These are phyloP conservation scores for Ophiostoma piceae DNA, from an alignment of 2,329 filamentous ascomycete species.

Conservation along the genomic window DNA sequence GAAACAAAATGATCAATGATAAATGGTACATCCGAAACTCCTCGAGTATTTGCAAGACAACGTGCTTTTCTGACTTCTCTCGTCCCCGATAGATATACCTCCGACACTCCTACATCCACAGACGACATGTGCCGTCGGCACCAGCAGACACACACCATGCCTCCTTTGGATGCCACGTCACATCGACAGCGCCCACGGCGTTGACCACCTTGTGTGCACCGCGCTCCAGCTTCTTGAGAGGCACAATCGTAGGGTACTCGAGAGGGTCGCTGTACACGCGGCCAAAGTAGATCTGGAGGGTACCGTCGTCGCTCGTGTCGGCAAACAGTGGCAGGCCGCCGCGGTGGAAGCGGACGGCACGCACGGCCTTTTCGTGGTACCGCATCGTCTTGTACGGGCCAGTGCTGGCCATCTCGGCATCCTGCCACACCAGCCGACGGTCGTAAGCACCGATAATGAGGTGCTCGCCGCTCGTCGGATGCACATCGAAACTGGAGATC, in stretches of 20 bases:
- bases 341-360: conserved; percentile 81
- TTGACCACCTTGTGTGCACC: conserved; percentile 76
- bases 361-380: conserved; percentile 88
- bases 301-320: conserved; percentile 91
- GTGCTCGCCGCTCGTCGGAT: conserved; percentile 81
- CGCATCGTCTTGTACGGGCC: conserved; percentile 89
- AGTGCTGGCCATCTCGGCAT: conserved; percentile 81
- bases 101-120: conserved; percentile 62
- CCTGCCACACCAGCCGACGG: conserved; percentile 89
- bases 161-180: conserved; percentile 93
- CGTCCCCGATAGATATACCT: neutral
- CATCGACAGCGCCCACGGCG: conserved; percentile 82
- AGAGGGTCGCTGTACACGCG: conserved; percentile 92
- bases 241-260: conserved; percentile 94
- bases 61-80: conserved; percentile 9
- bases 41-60: conserved; percentile 10
- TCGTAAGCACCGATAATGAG: conserved; percentile 93
- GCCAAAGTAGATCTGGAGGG: conserved; percentile 91
- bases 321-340: conserved; percentile 78
- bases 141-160: conserved; percentile 93
- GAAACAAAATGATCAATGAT: neutral
- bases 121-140: conserved; percentile 82
- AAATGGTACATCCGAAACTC: conserved; percentile 12
- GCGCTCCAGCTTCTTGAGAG: conserved; percentile 77
- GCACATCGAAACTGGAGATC: conserved; percentile 92